Evolutionary conservation across 805 yeast species (phyloP), one percentile per base, ranked within the genome.

Genomic region (Candida ficus): DNA sequence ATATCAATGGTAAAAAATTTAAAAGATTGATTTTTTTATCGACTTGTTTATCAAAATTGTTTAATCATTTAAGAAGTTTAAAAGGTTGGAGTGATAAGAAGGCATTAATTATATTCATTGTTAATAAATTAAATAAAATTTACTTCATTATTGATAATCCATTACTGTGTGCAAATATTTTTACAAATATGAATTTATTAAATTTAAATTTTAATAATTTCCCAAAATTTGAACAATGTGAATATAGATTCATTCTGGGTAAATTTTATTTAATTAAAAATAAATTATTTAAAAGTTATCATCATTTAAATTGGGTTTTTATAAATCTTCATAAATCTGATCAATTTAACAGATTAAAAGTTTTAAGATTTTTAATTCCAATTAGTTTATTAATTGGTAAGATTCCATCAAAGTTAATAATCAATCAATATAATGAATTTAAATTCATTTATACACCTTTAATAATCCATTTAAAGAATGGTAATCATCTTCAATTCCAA

Each of bases 81-180:
- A 63, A 63, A 36, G 49, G 47, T 9, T 44, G 47, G 7, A 57
- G 62, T 26, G 60, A 63, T 9, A 76, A 76, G 45, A 75, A 69
- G 35, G 56, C 67, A 6, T 58, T 78, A 10, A 64, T 79, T 19
- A 51, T 79, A 30, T 70, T 67, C 43, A 56, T 78, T 10, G 76
- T 78, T 11, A 66, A 67, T 22, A 62, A 66, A 29, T 53, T 79
- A 33, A 78, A 82, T 54, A 63, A 61, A 45, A 60, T 74, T 0
- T 79, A 79, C 54, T 75, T 75, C 53, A 61, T 57, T 29, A 68
- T 79, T 18, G 71, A 67, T 23, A 75, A 73, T 23, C 82, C 83
- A 6, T 63, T 77, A 48, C 59, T 77, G 14, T 79, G 85, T 57
- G 69, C 77, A 27, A 78, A 79, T 49, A 76, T 79, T 29, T 77